These are phyloP conservation scores for Ophidiomyces ophidiicola DNA, from an alignment of 2,329 filamentous ascomycete species.

Conservation along the genomic window DNA sequence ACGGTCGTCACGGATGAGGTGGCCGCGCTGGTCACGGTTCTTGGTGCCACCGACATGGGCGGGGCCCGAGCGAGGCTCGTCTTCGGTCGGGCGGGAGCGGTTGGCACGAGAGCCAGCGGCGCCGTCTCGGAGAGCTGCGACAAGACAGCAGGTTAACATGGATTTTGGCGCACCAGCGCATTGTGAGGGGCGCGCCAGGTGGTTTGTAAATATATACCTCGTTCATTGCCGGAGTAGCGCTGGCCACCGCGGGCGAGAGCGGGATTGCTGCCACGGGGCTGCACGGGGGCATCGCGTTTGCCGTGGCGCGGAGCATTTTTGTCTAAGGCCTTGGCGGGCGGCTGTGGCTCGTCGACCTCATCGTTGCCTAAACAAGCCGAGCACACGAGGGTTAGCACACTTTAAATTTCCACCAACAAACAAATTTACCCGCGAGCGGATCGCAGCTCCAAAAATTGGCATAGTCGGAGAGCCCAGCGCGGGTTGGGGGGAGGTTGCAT, in stretches of 20 bases:
- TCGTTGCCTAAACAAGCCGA: conserved; percentile 47
- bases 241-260: conserved; percentile 38
- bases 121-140: conserved; percentile 75
- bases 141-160: conserved; percentile 11
- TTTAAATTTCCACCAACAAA: conserved; percentile 19
- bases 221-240: conserved; percentile 62
- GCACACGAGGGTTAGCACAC: conserved; percentile 2
- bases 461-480: too few species aligned
- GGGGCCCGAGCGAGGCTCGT: conserved; percentile 29
- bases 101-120: conserved; percentile 70
- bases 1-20: conserved; percentile 46
- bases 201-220: conserved; percentile 51
- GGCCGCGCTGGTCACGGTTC: conserved; percentile 47
- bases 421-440: not conserved
- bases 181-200: conserved; percentile 1
- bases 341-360: conserved; percentile 57
- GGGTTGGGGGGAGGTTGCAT: too few species aligned
- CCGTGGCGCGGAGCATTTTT: conserved; percentile 63
- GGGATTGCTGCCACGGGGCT: conserved; percentile 14
- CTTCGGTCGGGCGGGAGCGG: conserved; percentile 65
- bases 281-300: conserved; percentile 63
- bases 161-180: not conserved
- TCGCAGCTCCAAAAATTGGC: too few species aligned
- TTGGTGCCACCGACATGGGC: conserved; percentile 37
- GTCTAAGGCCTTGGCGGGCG: conserved; percentile 79